A percentile compares a stretch with the other conserved stretches of the same genome.
phyloP scores from a whole-genome alignment of 2,329 filamentous ascomycete genomes.

The Fusarium piperis region DNA sequence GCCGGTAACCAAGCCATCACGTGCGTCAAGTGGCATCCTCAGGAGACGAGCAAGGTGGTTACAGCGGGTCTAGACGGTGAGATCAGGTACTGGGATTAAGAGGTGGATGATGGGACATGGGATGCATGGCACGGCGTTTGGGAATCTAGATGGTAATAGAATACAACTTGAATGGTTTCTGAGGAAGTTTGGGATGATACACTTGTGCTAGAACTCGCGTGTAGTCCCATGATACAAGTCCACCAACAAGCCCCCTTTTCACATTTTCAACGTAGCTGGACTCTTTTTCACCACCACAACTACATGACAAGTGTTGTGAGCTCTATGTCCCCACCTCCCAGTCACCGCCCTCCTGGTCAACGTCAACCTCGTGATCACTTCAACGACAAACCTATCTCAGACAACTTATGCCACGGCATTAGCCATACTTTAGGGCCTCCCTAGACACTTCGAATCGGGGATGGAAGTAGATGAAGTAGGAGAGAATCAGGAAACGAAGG shows the following conservation, averaged over 20 bases:
- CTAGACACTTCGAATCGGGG: slow-evolving; percentile 47
- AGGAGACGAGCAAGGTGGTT: slow-evolving; percentile 93
- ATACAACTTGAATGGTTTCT: slow-evolving; percentile 4
- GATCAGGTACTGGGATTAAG: slow-evolving; percentile 92
- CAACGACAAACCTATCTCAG: slow-evolving; percentile 55
- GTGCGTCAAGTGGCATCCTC: slow-evolving; percentile 95
- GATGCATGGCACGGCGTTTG: slow-evolving; percentile 42
- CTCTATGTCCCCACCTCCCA: slow-evolving; percentile 47
- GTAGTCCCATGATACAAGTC: slow-evolving; percentile 21
- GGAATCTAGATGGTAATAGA: slow-evolving; percentile 16
- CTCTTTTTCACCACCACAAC: slow-evolving; percentile 16
- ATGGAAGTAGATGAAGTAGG: slow-evolving; percentile 58
- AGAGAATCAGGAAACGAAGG: slow-evolving; percentile 57
- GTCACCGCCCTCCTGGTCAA: slow-evolving; percentile 55
- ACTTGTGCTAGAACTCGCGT: neutral
- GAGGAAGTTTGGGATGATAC: neutral
- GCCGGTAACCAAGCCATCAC: slow-evolving; percentile 84
- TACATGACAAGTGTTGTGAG: neutral
- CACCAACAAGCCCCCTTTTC: slow-evolving; percentile 12
- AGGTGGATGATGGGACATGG: slow-evolving; percentile 8
- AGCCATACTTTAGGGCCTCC: slow-evolving; percentile 27
- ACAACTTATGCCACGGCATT: slow-evolving; percentile 35
- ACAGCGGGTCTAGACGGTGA: slow-evolving; percentile 90
- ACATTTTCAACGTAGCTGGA: neutral
- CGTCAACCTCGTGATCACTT: slow-evolving; percentile 56